phyloP scores from a whole-genome alignment of 2,329 filamentous ascomycete genomes.

The Paecilomyces dactylethromorphus region DNA sequence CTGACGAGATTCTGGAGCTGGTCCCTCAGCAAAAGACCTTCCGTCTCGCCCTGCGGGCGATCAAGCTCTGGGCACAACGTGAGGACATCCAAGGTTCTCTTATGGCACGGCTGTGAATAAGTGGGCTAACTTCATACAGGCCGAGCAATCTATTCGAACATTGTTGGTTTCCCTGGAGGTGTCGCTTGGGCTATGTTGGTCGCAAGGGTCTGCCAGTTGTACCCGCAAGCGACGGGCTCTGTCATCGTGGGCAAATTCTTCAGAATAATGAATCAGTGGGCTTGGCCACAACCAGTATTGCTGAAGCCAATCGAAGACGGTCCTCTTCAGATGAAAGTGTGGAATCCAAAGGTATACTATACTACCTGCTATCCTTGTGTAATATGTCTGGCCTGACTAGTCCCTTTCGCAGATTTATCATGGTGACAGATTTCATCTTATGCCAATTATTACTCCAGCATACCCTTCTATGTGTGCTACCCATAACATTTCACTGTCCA shows the following conservation, averaged over 20 bases:
- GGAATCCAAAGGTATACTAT: slow-evolving; percentile 74
- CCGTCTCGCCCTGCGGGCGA: slow-evolving; percentile 76
- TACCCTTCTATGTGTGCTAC: slow-evolving; percentile 98
- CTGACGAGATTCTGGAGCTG: slow-evolving; percentile 80
- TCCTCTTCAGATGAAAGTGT: slow-evolving; percentile 74
- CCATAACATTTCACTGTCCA: slow-evolving; percentile 85
- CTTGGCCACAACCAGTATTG: slow-evolving; percentile 88
- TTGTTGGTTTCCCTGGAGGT: slow-evolving; percentile 92
- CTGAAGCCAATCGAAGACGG: slow-evolving; percentile 82
- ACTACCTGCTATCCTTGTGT: not conserved
- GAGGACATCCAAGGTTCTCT: slow-evolving; percentile 12
- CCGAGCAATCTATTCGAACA: slow-evolving; percentile 89
- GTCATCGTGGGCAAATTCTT: slow-evolving; percentile 94
- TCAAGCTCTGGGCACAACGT: slow-evolving; percentile 93
- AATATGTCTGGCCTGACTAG: slow-evolving; percentile 1
- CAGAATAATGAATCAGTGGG: slow-evolving; percentile 81
- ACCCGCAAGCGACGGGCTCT: slow-evolving; percentile 83
- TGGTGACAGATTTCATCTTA: slow-evolving; percentile 76
- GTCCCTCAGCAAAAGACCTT: slow-evolving; percentile 90
- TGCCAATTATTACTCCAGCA: slow-evolving; percentile 97
- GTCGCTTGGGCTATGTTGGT: slow-evolving; percentile 98
- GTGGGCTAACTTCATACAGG: slow-evolving; percentile 30
- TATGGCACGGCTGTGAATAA: not conserved
- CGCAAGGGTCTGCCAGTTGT: slow-evolving; percentile 89
- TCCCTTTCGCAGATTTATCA: slow-evolving; percentile 59